Percentiles rank a stretch among this genome's conserved stretches.
Evolutionary conservation across 495 filamentous ascomycete genomes (phyloP).

Genomic region (Aspergillus heteromorphus): DNA sequence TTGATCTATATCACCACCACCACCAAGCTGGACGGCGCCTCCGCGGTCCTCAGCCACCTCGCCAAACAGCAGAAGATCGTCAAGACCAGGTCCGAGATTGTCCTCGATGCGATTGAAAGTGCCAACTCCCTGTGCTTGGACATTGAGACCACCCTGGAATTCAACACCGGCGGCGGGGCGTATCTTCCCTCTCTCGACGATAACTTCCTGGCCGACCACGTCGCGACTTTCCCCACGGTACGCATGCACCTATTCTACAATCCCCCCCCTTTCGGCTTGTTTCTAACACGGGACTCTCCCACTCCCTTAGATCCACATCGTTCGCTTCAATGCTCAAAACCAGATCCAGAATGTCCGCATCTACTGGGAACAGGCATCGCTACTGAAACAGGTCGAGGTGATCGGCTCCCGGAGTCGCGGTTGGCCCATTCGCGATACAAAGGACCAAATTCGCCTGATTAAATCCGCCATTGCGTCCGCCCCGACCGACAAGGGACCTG

Average conservation of each 20-base stretch:
- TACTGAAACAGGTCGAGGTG: conserved; percentile 88
- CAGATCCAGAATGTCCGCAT: conserved; percentile 82
- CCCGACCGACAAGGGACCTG: conserved; percentile 8
- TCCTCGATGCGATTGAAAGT: conserved; percentile 68
- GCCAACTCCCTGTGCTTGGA: conserved; percentile 65
- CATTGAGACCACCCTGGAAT: conserved; percentile 78
- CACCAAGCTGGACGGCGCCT: conserved; percentile 60
- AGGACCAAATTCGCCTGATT: conserved; percentile 76
- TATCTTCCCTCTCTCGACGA: conserved; percentile 90
- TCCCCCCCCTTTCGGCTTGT: neutral
- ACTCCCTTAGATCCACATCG: conserved; percentile 73
- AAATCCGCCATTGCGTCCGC: conserved; percentile 30
- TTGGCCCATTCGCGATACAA: conserved; percentile 91
- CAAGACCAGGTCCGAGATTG: conserved; percentile 72
- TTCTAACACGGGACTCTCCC: neutral
- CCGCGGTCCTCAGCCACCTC: conserved; percentile 75
- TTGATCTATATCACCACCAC: conserved; percentile 92
- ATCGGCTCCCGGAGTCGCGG: conserved; percentile 83
- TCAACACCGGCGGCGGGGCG: conserved; percentile 70
- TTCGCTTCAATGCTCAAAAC: conserved; percentile 68
- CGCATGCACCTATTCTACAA: conserved; percentile 42
- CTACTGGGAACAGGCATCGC: conserved; percentile 91
- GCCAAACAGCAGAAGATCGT: conserved; percentile 53
- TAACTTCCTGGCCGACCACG: conserved; percentile 85
- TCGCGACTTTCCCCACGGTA: conserved; percentile 79